Percentiles rank a stretch among this genome's conserved stretches.
Evolutionary conservation across 768 basidiomycete species (phyloP).

Genomic region (Naganishia onofrii): DNA sequence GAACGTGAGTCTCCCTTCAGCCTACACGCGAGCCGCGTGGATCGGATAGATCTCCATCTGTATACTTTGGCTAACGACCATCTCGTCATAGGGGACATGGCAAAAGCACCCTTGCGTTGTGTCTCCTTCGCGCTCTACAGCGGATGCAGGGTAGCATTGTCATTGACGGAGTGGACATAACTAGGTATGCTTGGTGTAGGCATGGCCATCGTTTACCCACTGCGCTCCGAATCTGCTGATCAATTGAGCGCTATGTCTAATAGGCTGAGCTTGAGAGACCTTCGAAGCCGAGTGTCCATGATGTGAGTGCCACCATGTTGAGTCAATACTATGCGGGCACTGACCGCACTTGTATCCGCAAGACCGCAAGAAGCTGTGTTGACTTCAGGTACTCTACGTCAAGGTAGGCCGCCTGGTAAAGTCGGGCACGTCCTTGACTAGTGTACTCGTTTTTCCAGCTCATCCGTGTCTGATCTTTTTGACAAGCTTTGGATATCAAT

Average conservation of each 20-base stretch:
- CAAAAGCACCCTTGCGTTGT: slow-evolving; percentile 46
- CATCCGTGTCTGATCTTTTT: slow-evolving; percentile 48
- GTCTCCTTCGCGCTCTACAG: slow-evolving; percentile 45
- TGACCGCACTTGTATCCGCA: slow-evolving; percentile 30
- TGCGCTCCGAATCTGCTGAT: too few species aligned
- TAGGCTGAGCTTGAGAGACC: slow-evolving; percentile 4
- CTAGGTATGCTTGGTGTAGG: slow-evolving; percentile 60
- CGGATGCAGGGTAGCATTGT: slow-evolving; percentile 37
- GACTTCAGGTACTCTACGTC: slow-evolving; percentile 46
- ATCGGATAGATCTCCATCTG: too few species aligned
- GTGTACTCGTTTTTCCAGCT: neutral
- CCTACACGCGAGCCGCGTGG: too few species aligned
- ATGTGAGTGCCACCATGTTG: neutral
- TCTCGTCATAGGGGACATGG: slow-evolving; percentile 31
- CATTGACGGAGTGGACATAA: slow-evolving; percentile 47
- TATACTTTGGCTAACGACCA: too few species aligned
- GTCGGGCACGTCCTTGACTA: neutral
- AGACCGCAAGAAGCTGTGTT: slow-evolving; percentile 51
- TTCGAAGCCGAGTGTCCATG: slow-evolving; percentile 11
- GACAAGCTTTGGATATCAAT: slow-evolving; percentile 80
- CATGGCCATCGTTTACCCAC: slow-evolving; percentile 58
- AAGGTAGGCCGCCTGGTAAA: neutral
- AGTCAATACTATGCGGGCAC: neutral
- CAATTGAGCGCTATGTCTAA: neutral
- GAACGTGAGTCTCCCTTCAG: slow-evolving; percentile 52